These are phyloP conservation scores for Ambrosia artemisiifolia DNA, from an alignment of 129 eudicot genomes.

Conservation along the genomic window DNA sequence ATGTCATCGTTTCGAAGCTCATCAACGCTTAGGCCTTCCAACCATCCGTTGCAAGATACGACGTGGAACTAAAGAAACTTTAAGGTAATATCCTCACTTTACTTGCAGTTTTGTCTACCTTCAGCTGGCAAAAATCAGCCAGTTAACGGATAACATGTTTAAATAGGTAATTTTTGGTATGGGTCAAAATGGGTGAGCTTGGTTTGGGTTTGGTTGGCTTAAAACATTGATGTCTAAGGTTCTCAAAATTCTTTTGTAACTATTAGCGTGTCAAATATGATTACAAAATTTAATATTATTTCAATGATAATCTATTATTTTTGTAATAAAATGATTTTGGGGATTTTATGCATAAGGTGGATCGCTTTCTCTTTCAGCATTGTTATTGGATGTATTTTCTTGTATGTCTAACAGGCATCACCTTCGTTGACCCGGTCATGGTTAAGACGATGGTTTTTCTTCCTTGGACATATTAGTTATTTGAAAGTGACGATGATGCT, in stretches of 20 bases:
- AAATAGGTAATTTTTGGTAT: neutral
- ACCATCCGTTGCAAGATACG: conserved; percentile 97
- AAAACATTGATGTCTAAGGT: neutral
- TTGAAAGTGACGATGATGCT: neutral
- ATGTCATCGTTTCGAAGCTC: conserved; percentile 97
- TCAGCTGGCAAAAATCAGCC: no score
- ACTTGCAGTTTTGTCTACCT: neutral
- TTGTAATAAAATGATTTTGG: neutral
- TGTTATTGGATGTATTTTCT: conserved; percentile 8
- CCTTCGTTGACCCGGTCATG: conserved; percentile 53
- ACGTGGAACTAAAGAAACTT: conserved; percentile 91
- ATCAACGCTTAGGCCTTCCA: conserved; percentile 87
- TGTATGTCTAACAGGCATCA: conserved; percentile 64
- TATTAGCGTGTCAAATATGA: neutral
- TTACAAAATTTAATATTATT: neutral
- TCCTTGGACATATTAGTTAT: conserved; percentile 8
- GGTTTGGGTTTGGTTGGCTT: neutral
- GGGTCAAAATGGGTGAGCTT: neutral
- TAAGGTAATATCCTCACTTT: conserved; percentile 48
- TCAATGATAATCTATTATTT: neutral
- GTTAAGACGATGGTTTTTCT: conserved; percentile 1
- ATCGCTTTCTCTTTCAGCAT: neutral
- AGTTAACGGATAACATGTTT: neutral
- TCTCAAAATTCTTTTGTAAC: neutral
- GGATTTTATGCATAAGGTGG: neutral